A percentile compares a stretch with the other conserved stretches of the same genome.
phyloP scores from a whole-genome alignment of 495 filamentous ascomycete genomes.

The Penicillium fimorum region DNA sequence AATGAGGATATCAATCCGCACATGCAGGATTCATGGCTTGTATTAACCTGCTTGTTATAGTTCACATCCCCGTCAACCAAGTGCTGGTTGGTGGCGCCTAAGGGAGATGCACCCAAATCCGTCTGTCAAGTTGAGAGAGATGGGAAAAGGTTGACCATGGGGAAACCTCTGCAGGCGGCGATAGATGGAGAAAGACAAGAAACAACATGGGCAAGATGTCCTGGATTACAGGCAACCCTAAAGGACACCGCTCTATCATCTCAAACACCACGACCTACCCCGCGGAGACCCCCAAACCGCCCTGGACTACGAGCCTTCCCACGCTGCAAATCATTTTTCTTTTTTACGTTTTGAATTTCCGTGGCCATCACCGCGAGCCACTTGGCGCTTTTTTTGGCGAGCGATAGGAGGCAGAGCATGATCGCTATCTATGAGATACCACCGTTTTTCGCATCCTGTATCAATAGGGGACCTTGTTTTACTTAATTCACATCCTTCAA shows the following conservation, averaged over 20 bases:
- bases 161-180: not conserved
- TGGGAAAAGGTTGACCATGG: not conserved
- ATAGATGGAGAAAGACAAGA: not conserved
- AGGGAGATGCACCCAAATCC: constrained; percentile 11
- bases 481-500: constrained; percentile 24
- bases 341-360: constrained; percentile 12
- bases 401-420: constrained; percentile 22
- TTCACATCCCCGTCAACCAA: constrained; percentile 84
- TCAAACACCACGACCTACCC: not conserved
- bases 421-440: constrained; percentile 32
- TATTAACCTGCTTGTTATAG: constrained; percentile 29
- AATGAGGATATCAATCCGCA: constrained; percentile 2
- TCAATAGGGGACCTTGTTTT: constrained; percentile 23
- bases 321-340: not conserved
- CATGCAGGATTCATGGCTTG: not conserved
- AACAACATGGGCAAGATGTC: not conserved
- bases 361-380: constrained; percentile 7
- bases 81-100: constrained; percentile 72
- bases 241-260: not conserved
- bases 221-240: not conserved
- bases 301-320: not conserved
- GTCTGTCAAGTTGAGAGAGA: not conserved
- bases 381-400: constrained; percentile 22
- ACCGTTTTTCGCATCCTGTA: constrained; percentile 28
- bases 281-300: not conserved